A percentile compares a stretch with the other conserved stretches of the same genome.
Conservation (phyloP, 2,329 filamentous ascomycete genomes). For the Teratosphaeria nubilosa region DNA sequence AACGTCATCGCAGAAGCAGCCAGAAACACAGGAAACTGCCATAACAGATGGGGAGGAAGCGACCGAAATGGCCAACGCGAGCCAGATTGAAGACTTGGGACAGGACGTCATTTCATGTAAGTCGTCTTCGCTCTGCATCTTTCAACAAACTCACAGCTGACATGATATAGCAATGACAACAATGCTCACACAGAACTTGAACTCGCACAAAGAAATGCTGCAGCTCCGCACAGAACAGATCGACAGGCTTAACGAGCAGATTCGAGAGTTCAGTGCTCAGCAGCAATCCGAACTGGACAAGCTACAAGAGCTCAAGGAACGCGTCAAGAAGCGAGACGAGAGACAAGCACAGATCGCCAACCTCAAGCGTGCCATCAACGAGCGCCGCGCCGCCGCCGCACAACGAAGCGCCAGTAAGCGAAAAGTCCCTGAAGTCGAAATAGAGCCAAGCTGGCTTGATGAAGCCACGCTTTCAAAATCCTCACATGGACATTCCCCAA, state of each 20-base stretch:
- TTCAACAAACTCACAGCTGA: constrained; percentile 16
- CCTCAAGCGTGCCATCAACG: constrained; percentile 61
- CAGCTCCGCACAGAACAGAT: constrained; percentile 75
- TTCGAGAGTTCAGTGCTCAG: constrained; percentile 69
- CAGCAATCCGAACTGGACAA: constrained; percentile 67
- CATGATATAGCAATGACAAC: constrained; percentile 60
- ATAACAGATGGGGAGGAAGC: constrained; percentile 24
- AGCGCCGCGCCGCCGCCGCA: constrained; percentile 45
- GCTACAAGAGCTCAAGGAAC: constrained; percentile 60
- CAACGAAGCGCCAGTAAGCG: constrained; percentile 3
- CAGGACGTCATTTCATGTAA: constrained; percentile 71
- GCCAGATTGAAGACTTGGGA: constrained; percentile 58
- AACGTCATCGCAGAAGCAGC: constrained; percentile 7
- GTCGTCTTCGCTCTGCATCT: constrained; percentile 27
- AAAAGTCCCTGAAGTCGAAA: constrained; percentile 1
- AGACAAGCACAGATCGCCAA: constrained; percentile 65
- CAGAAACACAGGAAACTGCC: constrained; percentile 11
- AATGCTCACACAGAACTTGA: constrained; percentile 67
- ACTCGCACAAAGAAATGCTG: constrained; percentile 70
- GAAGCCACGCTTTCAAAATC: constrained; percentile 16
- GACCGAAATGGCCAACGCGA: constrained; percentile 28
- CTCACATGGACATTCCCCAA: constrained; percentile 2
- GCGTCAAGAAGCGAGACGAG: constrained; percentile 54
- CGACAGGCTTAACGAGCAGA: constrained; percentile 68
- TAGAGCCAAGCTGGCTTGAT: constrained; percentile 27